Conservation (phyloP, 306 rosid genomes). For the Cyclanthera cordifolia region DNA sequence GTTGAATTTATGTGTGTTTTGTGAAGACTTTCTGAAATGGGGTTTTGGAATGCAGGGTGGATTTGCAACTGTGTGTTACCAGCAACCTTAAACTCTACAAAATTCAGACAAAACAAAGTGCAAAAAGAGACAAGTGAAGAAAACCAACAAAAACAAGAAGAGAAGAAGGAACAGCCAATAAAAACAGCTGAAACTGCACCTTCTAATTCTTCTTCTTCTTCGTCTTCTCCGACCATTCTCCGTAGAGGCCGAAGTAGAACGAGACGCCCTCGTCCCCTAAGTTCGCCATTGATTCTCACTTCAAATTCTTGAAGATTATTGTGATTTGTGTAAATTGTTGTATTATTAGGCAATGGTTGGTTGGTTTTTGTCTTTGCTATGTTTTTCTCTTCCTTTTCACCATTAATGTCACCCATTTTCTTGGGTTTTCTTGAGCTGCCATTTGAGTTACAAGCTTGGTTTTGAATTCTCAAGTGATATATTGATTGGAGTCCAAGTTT, state of each 20-base stretch:
- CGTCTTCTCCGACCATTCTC: slow-evolving; percentile 33
- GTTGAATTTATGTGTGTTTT: neutral
- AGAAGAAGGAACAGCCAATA: slow-evolving; percentile 29
- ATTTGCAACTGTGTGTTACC: slow-evolving; percentile 88
- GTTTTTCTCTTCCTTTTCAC: neutral
- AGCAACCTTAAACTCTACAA: slow-evolving; percentile 53
- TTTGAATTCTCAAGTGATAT: neutral
- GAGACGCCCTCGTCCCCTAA: slow-evolving; percentile 58
- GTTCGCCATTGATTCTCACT: slow-evolving; percentile 52
- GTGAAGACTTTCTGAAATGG: neutral
- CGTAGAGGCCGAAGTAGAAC: slow-evolving; percentile 81
- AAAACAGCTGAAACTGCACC: slow-evolving; percentile 18
- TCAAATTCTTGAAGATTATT: slow-evolving; percentile 16
- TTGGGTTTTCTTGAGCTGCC: slow-evolving; percentile 5
- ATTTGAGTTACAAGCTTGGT: neutral
- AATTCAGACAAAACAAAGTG: slow-evolving; percentile 59
- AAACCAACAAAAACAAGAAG: slow-evolving; percentile 12
- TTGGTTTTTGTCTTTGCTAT: neutral
- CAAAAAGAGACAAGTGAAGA: slow-evolving; percentile 56
- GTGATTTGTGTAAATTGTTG: slow-evolving; percentile 6
- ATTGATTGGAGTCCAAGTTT: neutral
- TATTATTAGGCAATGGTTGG: slow-evolving; percentile 7
- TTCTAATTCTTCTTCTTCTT: slow-evolving; percentile 36
- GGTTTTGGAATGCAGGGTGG: slow-evolving; percentile 43
- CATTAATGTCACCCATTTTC: neutral